These are phyloP conservation scores for Aureobasidium mangrovei DNA, from an alignment of 2,329 filamentous ascomycete species.

Conservation along the genomic window DNA sequence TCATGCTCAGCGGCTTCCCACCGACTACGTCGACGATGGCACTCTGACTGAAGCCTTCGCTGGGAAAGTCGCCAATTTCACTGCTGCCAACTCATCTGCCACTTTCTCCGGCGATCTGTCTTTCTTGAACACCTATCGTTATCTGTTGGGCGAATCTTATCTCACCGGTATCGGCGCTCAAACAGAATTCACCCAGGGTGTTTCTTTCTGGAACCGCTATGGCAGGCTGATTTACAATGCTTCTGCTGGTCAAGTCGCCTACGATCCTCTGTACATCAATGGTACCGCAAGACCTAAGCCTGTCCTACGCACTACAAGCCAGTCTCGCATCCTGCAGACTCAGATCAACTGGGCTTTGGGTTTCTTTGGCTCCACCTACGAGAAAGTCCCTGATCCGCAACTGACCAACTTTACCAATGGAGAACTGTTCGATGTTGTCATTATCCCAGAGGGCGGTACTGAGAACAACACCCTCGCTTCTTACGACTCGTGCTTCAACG, in stretches of 20 bases:
- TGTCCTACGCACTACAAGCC: conserved; percentile 45
- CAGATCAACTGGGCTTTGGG: conserved; percentile 45
- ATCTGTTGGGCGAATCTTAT: conserved; percentile 36
- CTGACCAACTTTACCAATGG: conserved; percentile 34
- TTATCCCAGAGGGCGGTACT: conserved; percentile 42
- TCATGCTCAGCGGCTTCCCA: conserved; percentile 47
- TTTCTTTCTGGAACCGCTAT: conserved; percentile 47
- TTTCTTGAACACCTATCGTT: conserved; percentile 47
- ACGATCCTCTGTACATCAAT: conserved; percentile 41
- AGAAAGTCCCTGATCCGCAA: conserved; percentile 29
- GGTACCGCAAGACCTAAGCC: conserved; percentile 41
- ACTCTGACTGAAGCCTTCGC: conserved; percentile 41
- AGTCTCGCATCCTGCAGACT: conserved; percentile 48
- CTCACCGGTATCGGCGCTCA: conserved; percentile 40
- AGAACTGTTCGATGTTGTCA: conserved; percentile 37
- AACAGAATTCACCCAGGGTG: conserved; percentile 43
- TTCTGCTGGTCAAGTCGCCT: conserved; percentile 38
- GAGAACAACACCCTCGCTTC: conserved; percentile 47
- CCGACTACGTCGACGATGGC: conserved; percentile 39
- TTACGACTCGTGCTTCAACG: conserved; percentile 42
- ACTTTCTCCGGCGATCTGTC: conserved; percentile 40
- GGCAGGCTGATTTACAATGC: conserved; percentile 47
- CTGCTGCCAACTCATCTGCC: conserved; percentile 27
- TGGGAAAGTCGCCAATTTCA: conserved; percentile 40
- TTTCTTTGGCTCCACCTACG: conserved; percentile 44